Evolutionary conservation across 148 eudicot species (phyloP), one percentile per base, ranked within the genome.

Genomic region (Simmondsia chinensis): DNA sequence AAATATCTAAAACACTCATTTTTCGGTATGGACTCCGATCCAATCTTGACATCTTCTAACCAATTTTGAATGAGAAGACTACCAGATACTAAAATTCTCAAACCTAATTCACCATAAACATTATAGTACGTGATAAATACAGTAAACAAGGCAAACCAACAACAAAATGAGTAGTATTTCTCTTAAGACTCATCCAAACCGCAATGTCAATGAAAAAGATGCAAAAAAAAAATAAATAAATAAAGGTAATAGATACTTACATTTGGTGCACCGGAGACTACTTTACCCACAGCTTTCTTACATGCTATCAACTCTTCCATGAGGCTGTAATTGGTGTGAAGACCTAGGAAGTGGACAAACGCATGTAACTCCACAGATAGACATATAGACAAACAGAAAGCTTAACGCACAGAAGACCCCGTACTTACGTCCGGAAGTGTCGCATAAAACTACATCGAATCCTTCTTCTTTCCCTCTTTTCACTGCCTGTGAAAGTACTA

Each of bases 371-470:
- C 20, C 32, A 39, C 24, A 34, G 54, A 25, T 32, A 7, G 48
- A 33, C 28, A 39, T 17, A 21, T 34, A 34, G 13, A 33, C 22
- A 16, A 0, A 57, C 8, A 29, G 9, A 20, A 62, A 41, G 39
- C 23, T 43, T 39, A n/a, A n/a, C n/a, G 28, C n/a, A 12, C 15
- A 29, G 39, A 54, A 54, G 43, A 43, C 33, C 22, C 36, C 13
- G 21, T 35, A 70, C 99, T 76, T 75, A 91, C 99, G 95, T 57
- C 99, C 99, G 59, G 99, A 91, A 14, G 99, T 91, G 70, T 91
- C 95, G 27, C 99, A 91, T 52, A 91, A 52, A 50, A 91, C 99
- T 36, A 91, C 54, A 55, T 91, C 99, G 58, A 28, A 91, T 49
- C 94, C 76, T 24, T 61, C 64, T 64, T 79, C 74, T 71, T 86